Base-by-base conservation (phyloP, 2,329 filamentous ascomycete species). In the Epichloe sibirici region DNA sequence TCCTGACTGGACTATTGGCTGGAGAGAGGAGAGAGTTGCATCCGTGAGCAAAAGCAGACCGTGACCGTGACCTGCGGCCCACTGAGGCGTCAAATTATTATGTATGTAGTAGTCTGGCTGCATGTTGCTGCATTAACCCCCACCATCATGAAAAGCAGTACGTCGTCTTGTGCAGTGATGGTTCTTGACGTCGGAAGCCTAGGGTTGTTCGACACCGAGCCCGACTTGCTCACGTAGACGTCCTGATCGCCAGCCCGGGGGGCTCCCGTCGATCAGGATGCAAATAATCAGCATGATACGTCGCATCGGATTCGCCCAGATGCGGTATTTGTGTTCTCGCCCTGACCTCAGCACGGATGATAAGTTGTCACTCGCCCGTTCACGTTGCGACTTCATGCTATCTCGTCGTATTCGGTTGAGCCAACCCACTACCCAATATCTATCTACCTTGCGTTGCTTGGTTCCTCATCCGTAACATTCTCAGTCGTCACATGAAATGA, bases 31-130 rank as follows among this genome's bases (percentile, higher is more conserved):
- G 49, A 52, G 42, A 21, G 48, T 60, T 53, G 48, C 55, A 56
- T 58, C 54, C 57, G 60, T 63, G 46, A 52, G 52, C 54, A 61
- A 54, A 55, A 25, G 15, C 4, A 34, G 12, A 35, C 37, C 40
- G 39, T 54, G 12, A 35, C 37, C 40, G 39, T 54, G 51, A 51
- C 48, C 53, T 44, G 39, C 28, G 51, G 45, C 39, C 47, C 47
- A 52, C 40, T 38, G 35, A 49, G 49, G 21, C 40, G 47, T 46
- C 55, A 57, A 52, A 55, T 58, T 51, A 51, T 45, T 40, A 21
- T 21, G 17, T 21, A 21, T 21, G 17, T 21, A 51, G 53, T 28
- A 31, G 28, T 15, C 54, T 45, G 35, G 44, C 45, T 48, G 43
- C 42, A 25, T 38, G 17, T 13, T 31, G 38, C 38, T 35, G 48